Evolutionary conservation across 2,329 filamentous ascomycete species (phyloP), one percentile per base, ranked within the genome.

Genomic region (Colletotrichum horii): DNA sequence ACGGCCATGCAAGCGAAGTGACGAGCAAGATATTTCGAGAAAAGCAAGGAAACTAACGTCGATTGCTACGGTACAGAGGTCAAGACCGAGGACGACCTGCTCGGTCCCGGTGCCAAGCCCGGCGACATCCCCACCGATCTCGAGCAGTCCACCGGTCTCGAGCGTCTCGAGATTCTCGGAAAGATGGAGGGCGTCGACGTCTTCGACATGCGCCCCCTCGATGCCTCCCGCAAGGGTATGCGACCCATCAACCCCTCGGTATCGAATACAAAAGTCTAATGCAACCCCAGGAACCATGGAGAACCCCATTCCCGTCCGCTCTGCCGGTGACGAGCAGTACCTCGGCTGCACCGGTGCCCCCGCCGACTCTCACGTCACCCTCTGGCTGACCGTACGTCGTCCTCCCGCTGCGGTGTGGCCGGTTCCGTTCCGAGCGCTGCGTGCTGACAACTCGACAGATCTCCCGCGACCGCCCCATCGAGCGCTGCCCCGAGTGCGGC

Each of bases 161-260:
- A 99, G 91, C 96, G 97, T 92, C 92, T 99, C 81, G 97, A 99
- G 89, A 97, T 99, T 83, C 91, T 99, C 85, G 97, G 97, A 88
- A 99, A 99, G 93, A 98, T 98, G 94, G 95, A 98, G 91, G 96
- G 97, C 80, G 90, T 98, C 82, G 97, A 99, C 85, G 90, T 98
- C 85, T 99, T 99, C 89, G 96, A 99, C 89, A 98, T 98, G 97
- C 94, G 93, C 87, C 97, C 97, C 78, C 92, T 99, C 81, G 97
- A 98, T 86, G 91, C 96, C 78, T 97, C 94, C 86, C 93, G 97
- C 84, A 92, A 91, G 87, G 96, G 96, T 95, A 90, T 64, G 64
- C 56, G 78, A 60, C 22, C 14, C 16, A 32, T 11, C 38, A 52
- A 62, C 15, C 15, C 11, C 62, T 52, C 55, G 36, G 16, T 52